Conservation (phyloP, 1,139 yeast genomes). For the Candida tetrigidarum region DNA sequence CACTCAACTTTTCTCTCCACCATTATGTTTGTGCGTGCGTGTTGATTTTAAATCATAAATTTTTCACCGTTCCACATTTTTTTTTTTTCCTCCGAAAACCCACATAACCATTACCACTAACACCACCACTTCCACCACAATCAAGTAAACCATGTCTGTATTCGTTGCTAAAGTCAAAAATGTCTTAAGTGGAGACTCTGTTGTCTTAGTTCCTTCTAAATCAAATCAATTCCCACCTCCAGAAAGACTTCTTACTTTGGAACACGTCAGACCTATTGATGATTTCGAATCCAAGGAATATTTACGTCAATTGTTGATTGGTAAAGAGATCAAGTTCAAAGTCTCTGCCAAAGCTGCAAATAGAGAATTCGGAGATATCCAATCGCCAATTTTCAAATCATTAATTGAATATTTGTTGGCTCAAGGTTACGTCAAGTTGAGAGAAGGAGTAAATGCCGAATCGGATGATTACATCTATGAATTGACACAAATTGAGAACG, state of each 20-base stretch:
- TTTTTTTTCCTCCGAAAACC: neutral
- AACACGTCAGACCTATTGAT: constrained; percentile 57
- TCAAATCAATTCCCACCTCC: constrained; percentile 49
- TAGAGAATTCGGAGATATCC: constrained; percentile 75
- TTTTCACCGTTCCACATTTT: constrained; percentile 3
- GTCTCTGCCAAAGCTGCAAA: constrained; percentile 55
- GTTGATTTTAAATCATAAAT: neutral
- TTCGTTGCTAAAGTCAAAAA: constrained; percentile 67
- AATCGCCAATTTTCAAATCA: constrained; percentile 66
- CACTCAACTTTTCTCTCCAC: too few relatives aligned
- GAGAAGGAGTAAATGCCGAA: constrained; percentile 55
- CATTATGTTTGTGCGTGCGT: neutral
- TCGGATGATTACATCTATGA: constrained; percentile 29
- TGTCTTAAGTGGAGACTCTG: constrained; percentile 76
- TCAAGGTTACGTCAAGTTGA: constrained; percentile 65
- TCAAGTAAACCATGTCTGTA: constrained; percentile 14
- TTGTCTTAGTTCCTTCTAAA: constrained; percentile 63
- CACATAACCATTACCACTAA: neutral
- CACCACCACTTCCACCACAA: neutral
- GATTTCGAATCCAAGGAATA: constrained; percentile 62
- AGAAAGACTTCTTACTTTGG: constrained; percentile 67
- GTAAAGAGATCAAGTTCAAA: constrained; percentile 66
- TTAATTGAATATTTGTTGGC: constrained; percentile 59
- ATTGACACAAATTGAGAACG: constrained; percentile 39
- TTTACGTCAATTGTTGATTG: constrained; percentile 66